Evolutionary conservation across 257 asterid species (phyloP).

Genomic region (Capsicum baccatum): DNA sequence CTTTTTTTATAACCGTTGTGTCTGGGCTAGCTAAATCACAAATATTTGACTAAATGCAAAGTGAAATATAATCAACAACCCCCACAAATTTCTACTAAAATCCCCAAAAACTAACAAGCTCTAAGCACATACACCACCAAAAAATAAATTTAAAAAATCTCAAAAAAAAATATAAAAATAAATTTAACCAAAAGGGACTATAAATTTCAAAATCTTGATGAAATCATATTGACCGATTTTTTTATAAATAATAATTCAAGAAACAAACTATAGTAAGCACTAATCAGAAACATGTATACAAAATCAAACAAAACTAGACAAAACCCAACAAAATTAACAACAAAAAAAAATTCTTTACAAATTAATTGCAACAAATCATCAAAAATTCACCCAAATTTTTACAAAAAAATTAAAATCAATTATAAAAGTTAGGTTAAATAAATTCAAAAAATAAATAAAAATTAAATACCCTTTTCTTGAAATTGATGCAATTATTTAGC

Average conservation of each 20-base stretch:
- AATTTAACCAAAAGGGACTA: neutral
- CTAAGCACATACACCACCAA: neutral
- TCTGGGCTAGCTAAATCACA: neutral
- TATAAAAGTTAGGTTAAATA: conserved; percentile 19
- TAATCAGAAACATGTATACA: neutral
- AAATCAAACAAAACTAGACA: neutral
- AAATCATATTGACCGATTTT: neutral
- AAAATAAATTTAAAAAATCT: neutral
- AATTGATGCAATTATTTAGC: conserved; percentile 34
- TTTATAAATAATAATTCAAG: neutral
- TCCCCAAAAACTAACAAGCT: neutral
- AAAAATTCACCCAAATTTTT: neutral
- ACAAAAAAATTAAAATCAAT: neutral
- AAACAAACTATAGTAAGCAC: conserved; percentile 24
- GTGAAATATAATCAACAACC: too few species aligned
- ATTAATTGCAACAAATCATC: neutral
- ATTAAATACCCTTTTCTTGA: conserved; percentile 28
- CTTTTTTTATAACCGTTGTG: neutral
- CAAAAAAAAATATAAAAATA: neutral
- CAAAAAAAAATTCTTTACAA: neutral
- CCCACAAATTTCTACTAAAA: neutral
- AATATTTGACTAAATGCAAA: neutral
- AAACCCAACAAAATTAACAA: neutral
- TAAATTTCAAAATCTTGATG: conserved; percentile 2
- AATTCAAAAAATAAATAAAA: neutral